Evolutionary conservation across 164 flowering plant species (phyloP), one percentile per base, ranked within the genome.

Genomic region (Aristolochia californica): DNA sequence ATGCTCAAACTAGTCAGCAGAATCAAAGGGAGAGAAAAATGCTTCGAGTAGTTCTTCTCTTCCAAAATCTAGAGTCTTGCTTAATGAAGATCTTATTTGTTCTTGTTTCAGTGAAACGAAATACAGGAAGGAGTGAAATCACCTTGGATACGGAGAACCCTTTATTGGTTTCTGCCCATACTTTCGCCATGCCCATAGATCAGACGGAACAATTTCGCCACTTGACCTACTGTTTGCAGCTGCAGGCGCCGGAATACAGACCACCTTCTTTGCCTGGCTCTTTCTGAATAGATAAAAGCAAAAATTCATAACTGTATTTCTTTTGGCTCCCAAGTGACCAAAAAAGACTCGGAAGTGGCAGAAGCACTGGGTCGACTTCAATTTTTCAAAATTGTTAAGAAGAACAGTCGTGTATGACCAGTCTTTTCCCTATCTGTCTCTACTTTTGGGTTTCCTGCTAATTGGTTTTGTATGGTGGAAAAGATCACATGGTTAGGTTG

Each of bases 131-230:
- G 27, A 54, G 14, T 17, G 68, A 52, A 12, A 21, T 16, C 74
- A 86, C 98, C 98, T 86, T 26, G 98, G 98, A 70, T 88, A 86
- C 57, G 98, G 98, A 61, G 98, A 91, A 24, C 98, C 98, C 75
- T 91, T 91, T 70, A 91, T 91, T 56, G 98, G 98, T 63, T 91
- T 91, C 68, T 91, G 98, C 4, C 98, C 98, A 59, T 91, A 91
- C 69, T 91, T 91, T 61, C 98, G 77, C 98, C 98, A 88, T 15
- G 96, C 93, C 98, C 98, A 91, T 10, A 86, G 74, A 77, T 91
- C 98, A 45, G 96, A 88, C 5, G 98, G 96, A 63, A 87, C 91
- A 24, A 87, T 75, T 74, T 90, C 96, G 54, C 97, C 97, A 56
- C 72, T 81, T 2, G 84, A 70, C 66, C 95, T 68, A 73, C 30